Evolutionary conservation across 768 basidiomycete genomes (phyloP).

Genomic region (Tricholoma hemisulphureum): DNA sequence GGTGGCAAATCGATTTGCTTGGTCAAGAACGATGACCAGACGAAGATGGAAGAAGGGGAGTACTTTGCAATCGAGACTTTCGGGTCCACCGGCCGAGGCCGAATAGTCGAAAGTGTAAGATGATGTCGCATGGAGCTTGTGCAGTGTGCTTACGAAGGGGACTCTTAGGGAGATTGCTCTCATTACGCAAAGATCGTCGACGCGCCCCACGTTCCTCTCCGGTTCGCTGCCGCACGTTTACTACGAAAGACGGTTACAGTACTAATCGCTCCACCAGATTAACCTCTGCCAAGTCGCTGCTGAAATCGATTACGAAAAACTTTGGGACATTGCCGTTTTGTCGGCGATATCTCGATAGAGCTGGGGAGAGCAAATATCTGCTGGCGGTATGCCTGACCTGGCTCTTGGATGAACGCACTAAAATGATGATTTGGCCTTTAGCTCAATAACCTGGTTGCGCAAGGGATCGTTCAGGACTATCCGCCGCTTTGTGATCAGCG

Average conservation of each 20-base stretch:
- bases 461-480: slow-evolving; percentile 88
- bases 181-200: slow-evolving; percentile 82
- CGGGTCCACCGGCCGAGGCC: slow-evolving; percentile 91
- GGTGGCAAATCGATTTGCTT: slow-evolving; percentile 91
- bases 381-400: slow-evolving; percentile 64
- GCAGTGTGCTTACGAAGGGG: neutral
- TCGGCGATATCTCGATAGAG: slow-evolving; percentile 89
- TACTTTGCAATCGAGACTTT: slow-evolving; percentile 99
- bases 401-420: neutral
- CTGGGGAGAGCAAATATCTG: slow-evolving; percentile 90
- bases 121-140: neutral
- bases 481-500: slow-evolving; percentile 85
- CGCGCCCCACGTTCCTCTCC: slow-evolving; percentile 69
- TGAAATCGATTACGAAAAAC: slow-evolving; percentile 85
- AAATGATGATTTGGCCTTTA: slow-evolving; percentile 27
- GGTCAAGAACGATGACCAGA: slow-evolving; percentile 85
- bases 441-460: slow-evolving; percentile 87
- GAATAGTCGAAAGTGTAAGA: slow-evolving; percentile 77
- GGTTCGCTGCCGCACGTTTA: slow-evolving; percentile 49
- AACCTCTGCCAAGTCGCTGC: slow-evolving; percentile 79
- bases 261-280: slow-evolving; percentile 44
- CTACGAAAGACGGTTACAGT: slow-evolving; percentile 4
- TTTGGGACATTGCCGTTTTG: slow-evolving; percentile 97
- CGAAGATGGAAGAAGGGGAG: slow-evolving; percentile 99
- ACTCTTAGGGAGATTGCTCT: slow-evolving; percentile 79